Evolutionary conservation across 1,139 yeast species (phyloP), one percentile per base, ranked within the genome.

Genomic region (Pneumocystis sp.): DNA sequence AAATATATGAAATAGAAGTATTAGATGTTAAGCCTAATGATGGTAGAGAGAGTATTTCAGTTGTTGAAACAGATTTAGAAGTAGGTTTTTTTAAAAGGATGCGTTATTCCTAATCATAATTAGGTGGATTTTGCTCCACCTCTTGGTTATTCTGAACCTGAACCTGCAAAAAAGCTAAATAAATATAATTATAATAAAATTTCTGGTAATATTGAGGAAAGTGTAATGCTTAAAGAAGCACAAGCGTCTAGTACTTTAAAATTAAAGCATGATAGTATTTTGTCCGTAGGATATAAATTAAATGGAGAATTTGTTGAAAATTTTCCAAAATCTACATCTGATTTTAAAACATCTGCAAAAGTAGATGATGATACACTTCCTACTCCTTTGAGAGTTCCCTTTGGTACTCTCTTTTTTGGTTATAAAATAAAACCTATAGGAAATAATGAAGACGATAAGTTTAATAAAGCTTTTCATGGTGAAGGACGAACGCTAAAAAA

Each of bases 81-180:
- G 57, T 25, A 25, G 1, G 34, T 50, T 40, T 8, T 50, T 10
- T 50, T 50, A 21, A 25, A 50, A 50, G 21, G 12, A 12, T 25
- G 57, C 25, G 2, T 31, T 31, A 5, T 50, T 45, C 25, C 15
- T 50, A 50, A 50, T 31, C 21, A 25, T 25, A 12, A 50, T 21
- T 96, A 89, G 68, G 96, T 97, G 0, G 99, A 95, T 73, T 95
- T 95, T 78, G 98, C 97, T 1, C 96, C 98, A 3, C 99, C 98
- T 0, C 96, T 93, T 4, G 99, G 99, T 0, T 95, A 95, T 73
- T 96, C 89, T 39, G 98, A 93, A 73, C 96, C 96, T 0, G 66
- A 72, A 21, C 69, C 72, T 6, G 45, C 61, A 34, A 62, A 66
- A 4, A 62, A 25, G 34, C 61, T 63, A 63, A 63, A 69, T 15